phyloP scores from a whole-genome alignment of 768 basidiomycete genomes.

The Pseudohyphozyma bogoriensis region DNA sequence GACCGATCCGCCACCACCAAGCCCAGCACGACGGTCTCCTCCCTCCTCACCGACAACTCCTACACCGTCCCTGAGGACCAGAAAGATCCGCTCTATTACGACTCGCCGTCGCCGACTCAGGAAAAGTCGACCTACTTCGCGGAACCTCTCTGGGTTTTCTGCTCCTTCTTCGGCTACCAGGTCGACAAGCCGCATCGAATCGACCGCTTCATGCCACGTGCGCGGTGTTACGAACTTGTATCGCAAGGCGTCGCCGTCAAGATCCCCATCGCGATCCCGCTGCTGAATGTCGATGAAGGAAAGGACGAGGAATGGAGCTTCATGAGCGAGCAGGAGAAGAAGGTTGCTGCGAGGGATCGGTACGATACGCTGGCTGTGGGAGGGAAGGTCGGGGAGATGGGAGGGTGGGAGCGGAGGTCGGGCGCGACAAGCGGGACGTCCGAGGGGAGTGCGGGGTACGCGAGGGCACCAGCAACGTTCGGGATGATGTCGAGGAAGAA shows the following conservation, averaged over 20 bases:
- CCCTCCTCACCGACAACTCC: no score
- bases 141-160: conserved; percentile 39
- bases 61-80: conserved; percentile 28
- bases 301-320: background rate
- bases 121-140: conserved; percentile 52
- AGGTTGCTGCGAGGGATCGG: conserved; percentile 7
- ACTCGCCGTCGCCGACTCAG: conserved; percentile 2
- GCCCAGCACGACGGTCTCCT: background rate
- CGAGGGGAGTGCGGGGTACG: background rate
- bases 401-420: background rate
- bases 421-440: background rate
- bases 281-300: background rate
- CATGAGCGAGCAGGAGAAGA: conserved; percentile 10
- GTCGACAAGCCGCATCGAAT: conserved; percentile 42
- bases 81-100: conserved; percentile 29
- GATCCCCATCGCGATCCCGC: conserved; percentile 8
- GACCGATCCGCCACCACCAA: background rate
- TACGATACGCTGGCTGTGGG: conserved; percentile 21
- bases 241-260: conserved; percentile 12
- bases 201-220: conserved; percentile 75
- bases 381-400: background rate
- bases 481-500: no score
- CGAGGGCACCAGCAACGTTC: no score
- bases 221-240: conserved; percentile 45
- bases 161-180: conserved; percentile 40